phyloP scores from a whole-genome alignment of 2,329 filamentous ascomycete species.

The Fusarium armeniacum region DNA sequence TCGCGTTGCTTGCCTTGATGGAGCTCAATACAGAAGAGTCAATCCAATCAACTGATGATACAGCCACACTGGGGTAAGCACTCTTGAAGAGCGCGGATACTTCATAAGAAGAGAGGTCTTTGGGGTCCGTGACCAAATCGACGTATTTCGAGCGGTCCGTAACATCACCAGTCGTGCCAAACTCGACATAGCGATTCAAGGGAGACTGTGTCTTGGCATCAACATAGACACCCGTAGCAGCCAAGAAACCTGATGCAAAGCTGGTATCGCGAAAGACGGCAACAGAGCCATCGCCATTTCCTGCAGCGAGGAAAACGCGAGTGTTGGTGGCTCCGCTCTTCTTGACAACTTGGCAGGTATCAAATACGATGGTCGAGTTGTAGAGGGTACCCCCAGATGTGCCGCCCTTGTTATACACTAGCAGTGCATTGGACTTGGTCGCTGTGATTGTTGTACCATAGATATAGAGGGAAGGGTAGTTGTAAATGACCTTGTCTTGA shows the following conservation, averaged over 20 bases:
- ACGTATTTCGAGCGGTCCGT: constrained; percentile 55
- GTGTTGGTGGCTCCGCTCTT: constrained; percentile 51
- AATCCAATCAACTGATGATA: constrained; percentile 38
- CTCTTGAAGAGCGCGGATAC: constrained; percentile 37
- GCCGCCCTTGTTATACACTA: constrained; percentile 58
- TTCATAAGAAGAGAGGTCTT: constrained; percentile 50
- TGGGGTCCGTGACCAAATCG: constrained; percentile 50
- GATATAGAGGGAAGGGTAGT: constrained; percentile 58
- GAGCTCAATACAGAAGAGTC: constrained; percentile 38
- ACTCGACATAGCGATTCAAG: constrained; percentile 59
- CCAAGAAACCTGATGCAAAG: constrained; percentile 55
- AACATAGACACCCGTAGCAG: constrained; percentile 52
- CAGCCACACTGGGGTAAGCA: constrained; percentile 27
- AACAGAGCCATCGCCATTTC: constrained; percentile 57
- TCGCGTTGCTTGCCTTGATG: constrained; percentile 40
- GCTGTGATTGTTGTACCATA: constrained; percentile 60
- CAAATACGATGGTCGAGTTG: constrained; percentile 59
- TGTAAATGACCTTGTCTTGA: constrained; percentile 58
- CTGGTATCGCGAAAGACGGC: constrained; percentile 58
- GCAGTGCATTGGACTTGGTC: constrained; percentile 50
- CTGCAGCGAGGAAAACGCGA: constrained; percentile 59
- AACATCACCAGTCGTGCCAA: constrained; percentile 54
- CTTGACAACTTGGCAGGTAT: constrained; percentile 56
- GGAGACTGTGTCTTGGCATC: constrained; percentile 52
- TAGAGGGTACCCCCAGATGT: constrained; percentile 47